Conservation (phyloP, 768 basidiomycete genomes). For the Cyclocybe cylindracea region DNA sequence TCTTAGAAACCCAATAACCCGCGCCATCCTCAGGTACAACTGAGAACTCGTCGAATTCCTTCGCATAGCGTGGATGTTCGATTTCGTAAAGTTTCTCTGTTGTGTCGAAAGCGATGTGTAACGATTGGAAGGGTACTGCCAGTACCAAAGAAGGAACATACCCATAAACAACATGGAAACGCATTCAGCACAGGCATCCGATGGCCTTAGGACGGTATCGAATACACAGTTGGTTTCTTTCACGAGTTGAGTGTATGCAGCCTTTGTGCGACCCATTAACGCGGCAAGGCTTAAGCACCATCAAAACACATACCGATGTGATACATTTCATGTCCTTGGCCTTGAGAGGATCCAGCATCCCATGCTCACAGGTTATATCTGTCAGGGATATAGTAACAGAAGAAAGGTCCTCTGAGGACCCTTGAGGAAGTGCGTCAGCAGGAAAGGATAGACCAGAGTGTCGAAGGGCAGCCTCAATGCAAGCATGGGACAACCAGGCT, state of each 20-base stretch:
- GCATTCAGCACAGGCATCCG: conserved; percentile 64
- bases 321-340: conserved; percentile 70
- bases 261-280: conserved; percentile 21
- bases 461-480: conserved; percentile 26
- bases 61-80: conserved; percentile 64
- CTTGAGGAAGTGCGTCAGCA: neutral
- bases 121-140: neutral
- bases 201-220: conserved; percentile 44
- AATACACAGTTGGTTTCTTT: conserved; percentile 48
- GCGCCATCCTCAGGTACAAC: conserved; percentile 40
- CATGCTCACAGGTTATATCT: conserved; percentile 66
- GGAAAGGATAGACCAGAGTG: neutral
- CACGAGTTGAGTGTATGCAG: conserved; percentile 41
- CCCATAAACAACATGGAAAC: conserved; percentile 60
- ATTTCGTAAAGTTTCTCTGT: conserved; percentile 70
- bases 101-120: conserved; percentile 5
- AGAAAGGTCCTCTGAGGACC: neutral
- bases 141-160: conserved; percentile 18
- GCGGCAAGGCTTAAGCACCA: neutral
- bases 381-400: conserved; percentile 27
- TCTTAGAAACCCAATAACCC: conserved; percentile 76
- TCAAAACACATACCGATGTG: conserved; percentile 39
- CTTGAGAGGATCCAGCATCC: conserved; percentile 59
- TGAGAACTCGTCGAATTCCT: conserved; percentile 56
- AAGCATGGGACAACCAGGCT: conserved; percentile 54